Evolutionary conservation across 1,284 basidiomycete genomes (phyloP).

Genomic region (Fomitopsis betulina): DNA sequence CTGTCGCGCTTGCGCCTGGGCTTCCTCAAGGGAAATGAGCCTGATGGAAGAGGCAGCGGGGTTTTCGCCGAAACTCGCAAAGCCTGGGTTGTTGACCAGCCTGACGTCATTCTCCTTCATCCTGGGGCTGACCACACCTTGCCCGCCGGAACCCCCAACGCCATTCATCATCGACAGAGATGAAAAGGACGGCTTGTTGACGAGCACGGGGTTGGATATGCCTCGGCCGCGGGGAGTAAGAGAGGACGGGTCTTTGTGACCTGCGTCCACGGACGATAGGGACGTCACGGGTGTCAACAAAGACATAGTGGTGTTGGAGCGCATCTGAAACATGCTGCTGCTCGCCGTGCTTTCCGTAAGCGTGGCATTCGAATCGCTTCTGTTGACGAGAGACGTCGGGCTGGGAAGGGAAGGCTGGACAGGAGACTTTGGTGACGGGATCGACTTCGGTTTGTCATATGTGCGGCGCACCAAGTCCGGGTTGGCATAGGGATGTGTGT

Average conservation of each 20-base stretch:
- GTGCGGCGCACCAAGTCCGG: conserved; percentile 48
- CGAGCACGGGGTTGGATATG: conserved; percentile 28
- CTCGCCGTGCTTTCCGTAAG: conserved; percentile 44
- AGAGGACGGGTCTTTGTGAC: conserved; percentile 24
- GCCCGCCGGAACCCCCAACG: conserved; percentile 5
- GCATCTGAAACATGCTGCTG: conserved; percentile 34
- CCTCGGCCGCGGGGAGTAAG: conserved; percentile 19
- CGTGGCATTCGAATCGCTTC: conserved; percentile 50
- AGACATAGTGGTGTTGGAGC: conserved; percentile 35
- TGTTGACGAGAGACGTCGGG: conserved; percentile 15
- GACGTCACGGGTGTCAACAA: conserved; percentile 45
- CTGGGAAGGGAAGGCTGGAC: conserved; percentile 13
- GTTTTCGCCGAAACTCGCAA: conserved; percentile 43
- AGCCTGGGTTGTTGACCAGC: conserved; percentile 28
- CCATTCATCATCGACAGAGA: conserved; percentile 12
- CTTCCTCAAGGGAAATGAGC: conserved; percentile 73
- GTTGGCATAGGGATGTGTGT: conserved; percentile 69
- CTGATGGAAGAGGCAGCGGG: conserved; percentile 46
- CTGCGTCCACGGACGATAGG: conserved; percentile 37
- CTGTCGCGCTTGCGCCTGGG: conserved; percentile 55
- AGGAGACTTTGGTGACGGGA: conserved; percentile 18
- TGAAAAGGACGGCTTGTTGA: conserved; percentile 21
- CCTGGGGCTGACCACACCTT: conserved; percentile 6
- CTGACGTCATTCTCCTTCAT: conserved; percentile 27
- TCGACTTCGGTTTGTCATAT: conserved; percentile 31